Evolutionary conservation across 2,329 filamentous ascomycete genomes (phyloP), one percentile per base, ranked within the genome.

Genomic region (Pseudogymnoascus sp.): DNA sequence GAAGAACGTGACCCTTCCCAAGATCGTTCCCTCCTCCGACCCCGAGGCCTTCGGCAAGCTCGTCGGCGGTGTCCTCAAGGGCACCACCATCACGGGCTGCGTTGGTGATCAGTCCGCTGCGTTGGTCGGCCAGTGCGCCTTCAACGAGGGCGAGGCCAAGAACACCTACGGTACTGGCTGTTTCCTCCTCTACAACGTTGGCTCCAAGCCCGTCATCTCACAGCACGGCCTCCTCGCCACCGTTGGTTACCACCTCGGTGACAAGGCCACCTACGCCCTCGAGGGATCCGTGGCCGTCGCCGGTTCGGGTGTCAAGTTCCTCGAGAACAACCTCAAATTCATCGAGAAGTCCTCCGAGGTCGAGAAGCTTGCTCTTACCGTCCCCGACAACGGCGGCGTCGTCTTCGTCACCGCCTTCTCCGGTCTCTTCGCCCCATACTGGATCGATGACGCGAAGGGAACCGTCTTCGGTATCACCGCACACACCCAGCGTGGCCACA

Each of bases 151-250:
- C 61, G 79, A 82, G 61, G 90, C 89, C 58, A 93, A 93, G 78
- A 93, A 93, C 73, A 93, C 90, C 0, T 93, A 93, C 71, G 90
- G 90, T 39, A 93, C 90, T 0, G 90, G 90, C 20, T 92, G 89
- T 73, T 94, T 94, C 77, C 75, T 93, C 66, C 82, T 93, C 6
- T 92, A 92, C 76, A 92, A 94, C 70, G 87, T 92, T 12, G 90
- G 90, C 22, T 79, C 86, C 22, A 88, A 90, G 75, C 89, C 89
- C 4, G 88, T 92, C 61, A 86, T 92, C 62, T 93, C 90, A 0
- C 84, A 79, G 28, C 87, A 92, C 70, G 90, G 90, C 2, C 79
- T 94, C 12, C 76, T 93, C 28, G 86, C 86, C 28, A 93, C 90
- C 0, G 85, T 93, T 14, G 90, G 86, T 0, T 93, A 89, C 72